Evolutionary conservation across 2,329 filamentous ascomycete genomes (phyloP), one percentile per base, ranked within the genome.

Genomic region (Pseudocercospora fuligena): DNA sequence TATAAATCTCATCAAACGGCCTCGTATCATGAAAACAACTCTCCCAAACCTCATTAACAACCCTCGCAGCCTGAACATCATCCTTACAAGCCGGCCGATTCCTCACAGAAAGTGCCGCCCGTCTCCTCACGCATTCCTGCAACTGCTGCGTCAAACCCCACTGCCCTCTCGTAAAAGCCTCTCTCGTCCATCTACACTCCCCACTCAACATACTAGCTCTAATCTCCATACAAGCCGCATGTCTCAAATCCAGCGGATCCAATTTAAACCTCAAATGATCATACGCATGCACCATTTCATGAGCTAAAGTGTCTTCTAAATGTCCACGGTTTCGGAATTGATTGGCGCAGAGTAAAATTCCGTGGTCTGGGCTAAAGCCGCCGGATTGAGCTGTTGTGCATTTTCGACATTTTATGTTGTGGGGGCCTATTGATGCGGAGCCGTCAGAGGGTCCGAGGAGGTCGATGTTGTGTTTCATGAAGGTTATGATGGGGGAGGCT

Each of bases 201-300:
- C 95, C 95, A 74, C 91, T 95, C 63, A 99, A 84, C 80, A 93
- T 97, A 49, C 91, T 93, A 12, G 95, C 95, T 70, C 95, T 90
- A 74, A 99, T 98, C 92, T 99, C 95, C 64, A 94, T 91, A 79
- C 95, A 99, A 63, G 95, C 95, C 40, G 94, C 92, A 81, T 99
- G 95, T 78, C 90, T 89, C 80, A 99, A 78, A 78, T 92, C 88
- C n/a, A 83, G 80, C 83, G 91, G 92, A 76, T 98, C 90, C 53
- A 97, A 89, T 80, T 97, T 95, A 84, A 93, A 99, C 70, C 94
- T 84, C 73, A 98, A 77, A 78, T 97, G 91, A 78, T 99, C 95
- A 85, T 93, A 98, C 0, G 94, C 94, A 79, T 99, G 95, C 61
- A 99, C 91, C 93, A 99, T 96, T 82, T 99, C 95, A 80, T 99